Conservation (phyloP, 148 eudicot genomes). For the Silene uniflora region DNA sequence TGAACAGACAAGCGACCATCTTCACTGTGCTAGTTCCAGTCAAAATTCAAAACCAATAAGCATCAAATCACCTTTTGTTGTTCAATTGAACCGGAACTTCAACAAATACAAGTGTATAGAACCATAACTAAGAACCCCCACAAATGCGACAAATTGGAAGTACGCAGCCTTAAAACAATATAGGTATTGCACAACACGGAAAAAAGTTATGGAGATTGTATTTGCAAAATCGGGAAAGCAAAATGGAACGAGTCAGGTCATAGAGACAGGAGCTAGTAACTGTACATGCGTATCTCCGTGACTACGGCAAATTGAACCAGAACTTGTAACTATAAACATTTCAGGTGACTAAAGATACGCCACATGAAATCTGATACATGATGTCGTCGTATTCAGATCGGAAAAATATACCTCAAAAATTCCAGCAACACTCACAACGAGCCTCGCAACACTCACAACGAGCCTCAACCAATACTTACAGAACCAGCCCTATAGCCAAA, state of each 20-base stretch:
- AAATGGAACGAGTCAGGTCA: not conserved
- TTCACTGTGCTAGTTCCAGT: no score
- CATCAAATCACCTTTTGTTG: no score
- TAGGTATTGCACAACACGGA: not conserved
- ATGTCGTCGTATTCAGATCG: constrained; percentile 10
- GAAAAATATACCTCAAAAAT: constrained; percentile 11
- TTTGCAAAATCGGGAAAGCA: not conserved
- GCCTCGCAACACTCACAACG: constrained; percentile 11
- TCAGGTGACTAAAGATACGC: constrained; percentile 18
- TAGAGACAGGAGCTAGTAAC: not conserved
- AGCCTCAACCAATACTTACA: no score
- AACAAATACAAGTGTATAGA: no score
- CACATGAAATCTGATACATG: constrained; percentile 8
- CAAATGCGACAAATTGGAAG: no score
- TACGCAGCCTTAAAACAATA: not conserved
- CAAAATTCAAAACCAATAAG: no score
- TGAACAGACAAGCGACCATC: no score
- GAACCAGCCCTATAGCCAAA: not conserved
- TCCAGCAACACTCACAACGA: constrained; percentile 11
- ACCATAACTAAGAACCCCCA: no score
- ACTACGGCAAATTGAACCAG: constrained; percentile 12
- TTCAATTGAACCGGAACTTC: no score
- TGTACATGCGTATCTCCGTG: constrained; percentile 5
- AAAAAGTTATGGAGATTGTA: not conserved
- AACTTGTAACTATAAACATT: constrained; percentile 21